These are phyloP conservation scores for Melaleuca quinquenervia DNA, from an alignment of 345 rosid species.

Conservation along the genomic window DNA sequence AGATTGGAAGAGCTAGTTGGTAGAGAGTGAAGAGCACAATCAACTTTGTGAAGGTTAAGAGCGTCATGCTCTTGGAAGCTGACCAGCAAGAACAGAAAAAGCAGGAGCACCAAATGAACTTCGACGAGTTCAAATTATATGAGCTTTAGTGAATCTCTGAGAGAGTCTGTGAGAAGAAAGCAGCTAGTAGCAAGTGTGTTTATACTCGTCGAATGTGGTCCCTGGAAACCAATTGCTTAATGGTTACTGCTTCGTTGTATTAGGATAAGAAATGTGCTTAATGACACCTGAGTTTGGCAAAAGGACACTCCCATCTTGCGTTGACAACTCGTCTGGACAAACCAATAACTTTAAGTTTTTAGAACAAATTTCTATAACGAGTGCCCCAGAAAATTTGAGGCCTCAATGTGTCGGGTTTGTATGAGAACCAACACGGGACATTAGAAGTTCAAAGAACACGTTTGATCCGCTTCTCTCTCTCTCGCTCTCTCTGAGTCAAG, in stretches of 20 bases:
- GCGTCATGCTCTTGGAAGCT: not conserved
- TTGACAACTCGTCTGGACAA: not conserved
- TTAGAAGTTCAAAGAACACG: too few species aligned
- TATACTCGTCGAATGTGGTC: not conserved
- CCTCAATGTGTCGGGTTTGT: too few species aligned
- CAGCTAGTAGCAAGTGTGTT: not conserved
- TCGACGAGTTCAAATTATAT: too few species aligned
- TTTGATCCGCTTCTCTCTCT: not conserved
- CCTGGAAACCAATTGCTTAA: not conserved
- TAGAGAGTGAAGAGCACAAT: conserved; percentile 1
- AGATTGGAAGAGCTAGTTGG: not conserved
- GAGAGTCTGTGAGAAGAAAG: not conserved
- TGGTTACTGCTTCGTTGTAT: not conserved
- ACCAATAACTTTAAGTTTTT: too few species aligned
- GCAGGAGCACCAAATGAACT: too few species aligned
- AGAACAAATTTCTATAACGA: too few species aligned
- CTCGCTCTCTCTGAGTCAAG: conserved; percentile 19
- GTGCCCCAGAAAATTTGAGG: too few species aligned
- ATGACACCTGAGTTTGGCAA: not conserved
- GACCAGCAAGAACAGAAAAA: not conserved
- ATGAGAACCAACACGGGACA: too few species aligned
- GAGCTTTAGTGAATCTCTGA: not conserved
- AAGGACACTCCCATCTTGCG: not conserved
- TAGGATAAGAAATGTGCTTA: not conserved
- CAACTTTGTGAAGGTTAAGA: conserved; percentile 1